Evolutionary conservation across 2,329 filamentous ascomycete species (phyloP).

Genomic region (Penicillium sp.): DNA sequence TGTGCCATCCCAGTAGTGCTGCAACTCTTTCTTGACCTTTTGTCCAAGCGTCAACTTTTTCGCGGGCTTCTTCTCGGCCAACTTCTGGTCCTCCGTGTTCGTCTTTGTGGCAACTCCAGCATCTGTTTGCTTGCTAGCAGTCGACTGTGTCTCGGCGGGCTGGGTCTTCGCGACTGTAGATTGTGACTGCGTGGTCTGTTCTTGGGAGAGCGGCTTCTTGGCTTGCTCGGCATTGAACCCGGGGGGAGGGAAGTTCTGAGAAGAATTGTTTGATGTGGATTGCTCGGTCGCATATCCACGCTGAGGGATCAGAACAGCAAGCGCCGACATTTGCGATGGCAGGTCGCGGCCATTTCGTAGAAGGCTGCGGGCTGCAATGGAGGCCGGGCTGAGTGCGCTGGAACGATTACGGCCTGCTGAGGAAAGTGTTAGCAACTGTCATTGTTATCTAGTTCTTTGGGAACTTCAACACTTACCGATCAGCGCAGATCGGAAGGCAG

Average conservation of each 20-base stretch:
- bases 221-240: constrained; percentile 89
- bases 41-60: constrained; percentile 87
- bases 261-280: constrained; percentile 45
- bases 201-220: constrained; percentile 73
- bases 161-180: constrained; percentile 3
- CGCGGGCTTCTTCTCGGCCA: constrained; percentile 66
- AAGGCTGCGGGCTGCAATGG: constrained; percentile 32
- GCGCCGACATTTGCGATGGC: constrained; percentile 53
- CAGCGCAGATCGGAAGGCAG: constrained; percentile 30
- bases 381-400: constrained; percentile 28
- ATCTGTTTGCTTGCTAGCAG: constrained; percentile 51
- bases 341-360: constrained; percentile 38
- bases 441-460: not conserved
- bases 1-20: constrained; percentile 98
- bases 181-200: constrained; percentile 37
- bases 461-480: constrained; percentile 21
- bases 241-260: constrained; percentile 68
- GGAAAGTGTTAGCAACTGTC: not conserved
- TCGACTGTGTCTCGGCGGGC: constrained; percentile 17
- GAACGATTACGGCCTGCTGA: constrained; percentile 33
- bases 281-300: constrained; percentile 57
- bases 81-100: constrained; percentile 51
- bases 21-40: constrained; percentile 89
- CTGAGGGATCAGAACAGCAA: constrained; percentile 57
- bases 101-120: constrained; percentile 62